A percentile compares a stretch with the other conserved stretches of the same genome.
Conservation (phyloP, 768 basidiomycete genomes). For the Tylopilus cervinicoccineus region DNA sequence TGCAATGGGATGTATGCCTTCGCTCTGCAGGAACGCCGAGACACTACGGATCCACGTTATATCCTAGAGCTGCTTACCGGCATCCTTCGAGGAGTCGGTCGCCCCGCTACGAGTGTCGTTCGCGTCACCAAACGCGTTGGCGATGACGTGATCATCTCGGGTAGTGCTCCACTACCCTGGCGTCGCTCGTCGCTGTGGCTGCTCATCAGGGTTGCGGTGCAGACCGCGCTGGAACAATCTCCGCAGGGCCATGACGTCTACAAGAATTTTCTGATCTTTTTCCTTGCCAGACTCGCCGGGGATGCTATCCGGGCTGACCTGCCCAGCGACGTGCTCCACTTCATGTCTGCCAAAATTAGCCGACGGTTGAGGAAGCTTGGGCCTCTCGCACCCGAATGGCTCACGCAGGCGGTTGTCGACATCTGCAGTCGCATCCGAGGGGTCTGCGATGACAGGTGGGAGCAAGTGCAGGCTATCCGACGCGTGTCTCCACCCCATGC, state of each 20-base stretch:
- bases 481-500: constrained; percentile 28
- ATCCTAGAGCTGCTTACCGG: constrained; percentile 46
- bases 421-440: constrained; percentile 27
- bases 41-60: constrained; percentile 42
- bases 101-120: constrained; percentile 25
- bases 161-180: constrained; percentile 47
- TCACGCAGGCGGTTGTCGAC: constrained; percentile 36
- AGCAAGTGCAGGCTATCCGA: constrained; percentile 26
- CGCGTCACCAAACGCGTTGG: constrained; percentile 41
- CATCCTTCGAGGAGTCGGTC: constrained; percentile 40
- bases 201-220: constrained; percentile 42
- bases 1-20: constrained; percentile 37
- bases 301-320: constrained; percentile 8
- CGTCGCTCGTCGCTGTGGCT: constrained; percentile 50
- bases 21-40: constrained; percentile 34
- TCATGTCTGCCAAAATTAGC: constrained; percentile 26
- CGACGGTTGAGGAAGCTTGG: constrained; percentile 27
- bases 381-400: constrained; percentile 22
- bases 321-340: constrained; percentile 27
- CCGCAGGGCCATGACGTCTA: constrained; percentile 16
- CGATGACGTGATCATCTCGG: constrained; percentile 41
- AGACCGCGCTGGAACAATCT: constrained; percentile 31
- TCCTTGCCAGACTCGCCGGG: no score
- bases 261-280: constrained; percentile 33
- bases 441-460: constrained; percentile 34